Conservation (phyloP, 495 filamentous ascomycete genomes). For the Monascus purpureus region DNA sequence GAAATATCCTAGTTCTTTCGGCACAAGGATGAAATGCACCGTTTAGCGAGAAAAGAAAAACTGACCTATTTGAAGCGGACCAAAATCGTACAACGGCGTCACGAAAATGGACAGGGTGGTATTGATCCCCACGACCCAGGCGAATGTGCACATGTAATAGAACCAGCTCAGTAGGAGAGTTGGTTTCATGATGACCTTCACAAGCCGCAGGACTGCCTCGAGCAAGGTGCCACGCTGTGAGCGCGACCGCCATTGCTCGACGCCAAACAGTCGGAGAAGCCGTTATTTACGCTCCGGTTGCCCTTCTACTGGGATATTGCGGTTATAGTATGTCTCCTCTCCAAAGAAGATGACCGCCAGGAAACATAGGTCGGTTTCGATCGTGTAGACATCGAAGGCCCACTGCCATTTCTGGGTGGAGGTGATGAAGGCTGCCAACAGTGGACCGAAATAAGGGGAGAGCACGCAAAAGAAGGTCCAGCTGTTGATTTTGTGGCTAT, state of each 20-base stretch:
- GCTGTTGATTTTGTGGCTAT: conserved; percentile 52
- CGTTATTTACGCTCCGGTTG: conserved; percentile 29
- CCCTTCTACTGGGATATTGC: conserved; percentile 25
- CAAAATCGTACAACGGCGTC: conserved; percentile 39
- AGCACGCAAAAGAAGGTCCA: conserved; percentile 39
- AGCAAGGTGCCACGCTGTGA: conserved; percentile 23
- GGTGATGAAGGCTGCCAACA: conserved; percentile 45
- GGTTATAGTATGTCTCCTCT: conserved; percentile 49
- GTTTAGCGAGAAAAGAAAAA: too few relatives aligned
- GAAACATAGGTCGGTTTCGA: conserved; percentile 31
- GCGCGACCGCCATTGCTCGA: conserved; percentile 30
- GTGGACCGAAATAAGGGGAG: conserved; percentile 46
- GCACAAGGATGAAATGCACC: too few relatives aligned
- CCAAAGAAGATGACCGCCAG: conserved; percentile 35
- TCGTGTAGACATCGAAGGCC: conserved; percentile 40
- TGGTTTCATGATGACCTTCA: conserved; percentile 35
- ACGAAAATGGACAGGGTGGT: conserved; percentile 45
- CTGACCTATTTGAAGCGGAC: conserved; percentile 34
- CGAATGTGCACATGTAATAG: conserved; percentile 46
- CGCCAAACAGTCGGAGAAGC: conserved; percentile 28
- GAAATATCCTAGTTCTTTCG: conserved; percentile 27
- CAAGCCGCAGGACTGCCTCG: conserved; percentile 30
- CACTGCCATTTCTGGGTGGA: conserved; percentile 34
- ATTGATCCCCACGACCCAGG: conserved; percentile 50
- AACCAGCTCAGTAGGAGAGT: conserved; percentile 33